A percentile compares a stretch with the other conserved stretches of the same genome.
phyloP scores from a whole-genome alignment of 352 stramenopile species.

The Pythium aquatile region DNA sequence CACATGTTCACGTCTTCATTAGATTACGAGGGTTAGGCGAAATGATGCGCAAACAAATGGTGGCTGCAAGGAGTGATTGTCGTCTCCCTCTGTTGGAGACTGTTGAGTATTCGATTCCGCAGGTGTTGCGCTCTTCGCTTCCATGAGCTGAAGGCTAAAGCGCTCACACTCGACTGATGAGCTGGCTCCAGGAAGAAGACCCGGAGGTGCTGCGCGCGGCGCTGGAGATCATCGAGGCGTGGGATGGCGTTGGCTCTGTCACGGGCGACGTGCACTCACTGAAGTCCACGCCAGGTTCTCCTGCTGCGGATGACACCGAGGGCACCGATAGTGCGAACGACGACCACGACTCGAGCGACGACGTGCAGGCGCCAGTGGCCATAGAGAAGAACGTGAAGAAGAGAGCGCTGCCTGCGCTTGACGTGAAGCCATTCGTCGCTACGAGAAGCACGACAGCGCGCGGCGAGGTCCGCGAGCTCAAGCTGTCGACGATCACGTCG shows the following conservation, averaged over 20 bases:
- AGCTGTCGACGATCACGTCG: slow-evolving; percentile 18
- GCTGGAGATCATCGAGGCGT: slow-evolving; percentile 20
- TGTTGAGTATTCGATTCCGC: background rate
- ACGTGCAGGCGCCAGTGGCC: background rate
- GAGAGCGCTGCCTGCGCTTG: background rate
- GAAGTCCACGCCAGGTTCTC: background rate
- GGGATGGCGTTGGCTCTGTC: slow-evolving; percentile 5
- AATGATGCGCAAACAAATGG: background rate
- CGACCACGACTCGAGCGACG: slow-evolving; percentile 4
- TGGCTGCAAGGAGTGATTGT: background rate
- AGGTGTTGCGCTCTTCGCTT: background rate
- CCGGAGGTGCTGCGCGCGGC: slow-evolving; percentile 20
- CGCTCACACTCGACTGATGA: background rate
- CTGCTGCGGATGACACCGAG: background rate
- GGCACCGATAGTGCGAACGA: slow-evolving; percentile 10
- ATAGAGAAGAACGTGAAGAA: background rate
- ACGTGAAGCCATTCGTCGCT: background rate
- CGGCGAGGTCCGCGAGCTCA: background rate
- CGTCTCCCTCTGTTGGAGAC: background rate
- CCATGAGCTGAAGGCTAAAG: background rate
- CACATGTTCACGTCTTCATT: slow-evolving; percentile 1
- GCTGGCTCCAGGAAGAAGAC: slow-evolving; percentile 19
- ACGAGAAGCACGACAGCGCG: slow-evolving; percentile 2
- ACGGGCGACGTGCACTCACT: background rate
- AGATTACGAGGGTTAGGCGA: background rate